phyloP scores from a whole-genome alignment of 1,284 basidiomycete genomes.

The Boletus sp. region DNA sequence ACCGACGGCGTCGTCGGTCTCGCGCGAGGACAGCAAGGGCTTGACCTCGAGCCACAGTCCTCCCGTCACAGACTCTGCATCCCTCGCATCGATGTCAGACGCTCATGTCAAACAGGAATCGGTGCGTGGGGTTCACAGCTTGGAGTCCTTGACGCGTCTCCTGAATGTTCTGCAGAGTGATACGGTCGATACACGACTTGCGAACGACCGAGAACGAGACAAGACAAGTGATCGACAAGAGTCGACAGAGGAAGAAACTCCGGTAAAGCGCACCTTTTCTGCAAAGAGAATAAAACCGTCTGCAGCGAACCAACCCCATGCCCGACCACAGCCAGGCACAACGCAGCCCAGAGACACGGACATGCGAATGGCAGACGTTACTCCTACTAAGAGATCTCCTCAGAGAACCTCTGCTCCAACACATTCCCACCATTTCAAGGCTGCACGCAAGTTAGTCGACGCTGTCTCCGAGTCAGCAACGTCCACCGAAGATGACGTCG shows the following conservation, averaged over 20 bases:
- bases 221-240: background rate
- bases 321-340: background rate
- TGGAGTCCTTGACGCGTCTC: background rate
- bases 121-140: constrained; percentile 9
- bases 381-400: background rate
- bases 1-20: constrained; percentile 8
- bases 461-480: background rate
- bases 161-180: constrained; percentile 13
- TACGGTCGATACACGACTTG: background rate
- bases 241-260: background rate
- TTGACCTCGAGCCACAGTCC: background rate
- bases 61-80: background rate
- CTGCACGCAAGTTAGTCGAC: background rate
- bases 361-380: too few relatives aligned
- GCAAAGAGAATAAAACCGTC: constrained; percentile 7
- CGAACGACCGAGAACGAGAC: background rate
- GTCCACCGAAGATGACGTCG: constrained; percentile 12
- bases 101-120: constrained; percentile 4
- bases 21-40: background rate
- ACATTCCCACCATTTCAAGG: background rate
- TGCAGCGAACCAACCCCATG: background rate
- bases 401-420: background rate
- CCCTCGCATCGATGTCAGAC: background rate
- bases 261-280: background rate
- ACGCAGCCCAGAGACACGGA: background rate